Conservation (phyloP, 192 early-diverging fungal species). For the Umbelopsis sp. region DNA sequence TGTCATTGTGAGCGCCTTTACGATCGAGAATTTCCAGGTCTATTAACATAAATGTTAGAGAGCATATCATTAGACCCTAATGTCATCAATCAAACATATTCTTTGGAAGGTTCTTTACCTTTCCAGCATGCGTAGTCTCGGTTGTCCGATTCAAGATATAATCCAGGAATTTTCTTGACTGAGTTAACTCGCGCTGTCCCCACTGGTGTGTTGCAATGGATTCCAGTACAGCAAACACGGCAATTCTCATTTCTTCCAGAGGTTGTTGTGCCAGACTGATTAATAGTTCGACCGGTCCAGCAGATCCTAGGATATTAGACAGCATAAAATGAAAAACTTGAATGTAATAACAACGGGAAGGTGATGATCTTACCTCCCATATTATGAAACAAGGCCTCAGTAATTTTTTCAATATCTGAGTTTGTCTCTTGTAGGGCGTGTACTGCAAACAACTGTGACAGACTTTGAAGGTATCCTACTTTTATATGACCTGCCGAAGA, state of each 20-base stretch:
- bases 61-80: neutral
- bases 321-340: neutral
- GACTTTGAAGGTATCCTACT: conserved; percentile 25
- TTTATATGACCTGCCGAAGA: conserved; percentile 31
- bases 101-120: conserved; percentile 30
- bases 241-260: conserved; percentile 26
- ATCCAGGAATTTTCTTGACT: conserved; percentile 32
- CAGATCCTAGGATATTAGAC: conserved; percentile 2
- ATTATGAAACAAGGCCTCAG: conserved; percentile 7
- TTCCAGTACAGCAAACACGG: conserved; percentile 39
- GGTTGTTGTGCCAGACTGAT: conserved; percentile 26
- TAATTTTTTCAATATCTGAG: conserved; percentile 9
- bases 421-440: neutral
- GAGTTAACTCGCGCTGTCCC: conserved; percentile 30
- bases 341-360: no score
- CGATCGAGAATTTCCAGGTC: conserved; percentile 44
- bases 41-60: neutral
- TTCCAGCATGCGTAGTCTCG: conserved; percentile 32
- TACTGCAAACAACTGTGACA: conserved; percentile 37
- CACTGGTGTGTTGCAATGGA: conserved; percentile 28
- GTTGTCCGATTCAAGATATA: conserved; percentile 42
- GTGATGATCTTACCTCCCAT: conserved; percentile 14
- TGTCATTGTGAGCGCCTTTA: conserved; percentile 25
- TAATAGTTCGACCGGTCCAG: conserved; percentile 24
- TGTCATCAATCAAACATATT: neutral